Evolutionary conservation across 2,329 filamentous ascomycete genomes (phyloP), one percentile per base, ranked within the genome.

Genomic region (Scorias spongiosa): DNA sequence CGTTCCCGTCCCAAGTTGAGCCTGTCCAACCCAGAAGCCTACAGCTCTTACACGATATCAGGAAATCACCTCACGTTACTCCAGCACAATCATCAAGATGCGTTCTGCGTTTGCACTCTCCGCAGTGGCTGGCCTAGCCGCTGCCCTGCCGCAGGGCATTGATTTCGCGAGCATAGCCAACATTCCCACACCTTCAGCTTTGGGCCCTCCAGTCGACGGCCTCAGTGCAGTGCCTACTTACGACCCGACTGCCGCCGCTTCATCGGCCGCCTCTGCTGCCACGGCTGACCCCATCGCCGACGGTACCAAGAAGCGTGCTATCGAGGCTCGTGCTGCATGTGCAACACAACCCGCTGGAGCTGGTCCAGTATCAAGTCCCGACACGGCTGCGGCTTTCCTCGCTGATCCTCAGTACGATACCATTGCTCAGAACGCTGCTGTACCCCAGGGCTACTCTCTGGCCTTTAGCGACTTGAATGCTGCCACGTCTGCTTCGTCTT

Each of bases 381-480:
- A 66, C 44, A 63, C 58, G 5, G 50, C 49, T 14, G 47, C 41
- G 28, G 55, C 50, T 6, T 66, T 66, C 49, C 39, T 12, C 6
- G 18, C 11, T 10, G 20, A 28, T 20, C 14, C 38, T 18, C 14
- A 40, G 20, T 28, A 18, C 10, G 38, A 44, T 10, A 15, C 26
- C 36, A 42, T 57, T 8, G 45, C 42, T 10, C 49, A 51, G 39
- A 2, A 42, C 36, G 49, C 53, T 39, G 38, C 46, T 11, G 45
- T 48, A 14, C 46, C 49, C 17, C 42, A 43, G 12, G 43, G 44
- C 38, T 61, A 61, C 52, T 49, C 38, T 14, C 43, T 53, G 30
- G 51, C 53, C 37, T 62, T 61, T 56, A 48, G 46, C 30, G 48
- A 61, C 48, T 44, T 61, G 15, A 51, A 58, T 29, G 59, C 48